Base-by-base conservation (phyloP, 345 rosid species). In the Citrus inodora region DNA sequence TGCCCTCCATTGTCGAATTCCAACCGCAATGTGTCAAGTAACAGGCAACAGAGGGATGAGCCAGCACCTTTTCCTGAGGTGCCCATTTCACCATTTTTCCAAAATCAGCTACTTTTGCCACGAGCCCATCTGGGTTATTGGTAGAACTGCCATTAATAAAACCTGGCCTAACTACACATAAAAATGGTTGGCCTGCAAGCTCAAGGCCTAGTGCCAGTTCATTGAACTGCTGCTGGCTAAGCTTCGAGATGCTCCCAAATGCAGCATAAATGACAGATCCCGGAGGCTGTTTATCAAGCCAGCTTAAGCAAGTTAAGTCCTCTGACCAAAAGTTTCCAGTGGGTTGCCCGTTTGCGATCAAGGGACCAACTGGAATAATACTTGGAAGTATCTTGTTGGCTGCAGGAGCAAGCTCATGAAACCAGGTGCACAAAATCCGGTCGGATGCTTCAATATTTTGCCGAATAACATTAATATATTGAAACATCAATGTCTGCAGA, bases 1-100 rank as follows among this genome's bases (percentile, higher is more conserved):
- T 22, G 16, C 87, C 84, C 10, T 84, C 86, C 73, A 87, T 55
- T 59, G 21, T 81, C 19, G 86, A 85, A 60, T 85, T 85, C 88
- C 90, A 87, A 3, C 87, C 88, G 0, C 90, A 83, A 32, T 87
- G 90, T 0, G 75, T 79, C 42, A 87, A 11, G 75, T 81, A 88
- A 53, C 87, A 86, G 7, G 86, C 78, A 1, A 77, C 56, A 0
- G 87, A 79, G 22, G 83, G 84, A 74, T 86, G 89, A 75, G 80
- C 68, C 32, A 88, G 62, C 14, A 88, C 88, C 64, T 38, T 76
- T 62, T 84, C 86, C 56, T 86, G 91, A 9, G 83, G 84, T 25
- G 79, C 82, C 88, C 89, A 84, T 30, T 62, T 27, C 10, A 82
- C 86, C 1, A 86, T n/a, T 22, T 80, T 76, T 16, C 75, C 86